Base-by-base conservation (phyloP, 1,139 yeast species). In the Yamadazyma dushanensis region DNA sequence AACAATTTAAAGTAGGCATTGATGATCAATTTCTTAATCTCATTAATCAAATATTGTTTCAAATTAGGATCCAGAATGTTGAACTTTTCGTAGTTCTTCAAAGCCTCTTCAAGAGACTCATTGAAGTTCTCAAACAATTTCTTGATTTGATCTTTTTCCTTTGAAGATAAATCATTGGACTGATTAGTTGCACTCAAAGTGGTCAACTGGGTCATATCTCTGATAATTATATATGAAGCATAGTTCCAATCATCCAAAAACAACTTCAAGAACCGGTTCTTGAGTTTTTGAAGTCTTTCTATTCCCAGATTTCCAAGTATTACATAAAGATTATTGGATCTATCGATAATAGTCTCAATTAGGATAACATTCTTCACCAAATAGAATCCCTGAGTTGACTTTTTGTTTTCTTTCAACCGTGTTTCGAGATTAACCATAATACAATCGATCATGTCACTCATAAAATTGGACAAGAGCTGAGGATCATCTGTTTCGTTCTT, bases 1-100 rank as follows among this genome's bases (percentile, higher is more conserved):
- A 87, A 82, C 56, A 89, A 83, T 54, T 92, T 80, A 53, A 83
- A 81, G 60, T 90, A 90, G 35, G 94, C 78, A 27, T 95, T 95
- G 46, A 80, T 71, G 35, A 90, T 81, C 50, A 88, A 75, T 36
- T 82, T 73, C 39, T 67, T 70, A 40, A 87, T 80, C 49, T 87
- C 95, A 46, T 73, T 76, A 10, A 78, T 70, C 48, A 87, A 64
- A 41, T 70, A 75, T 37, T 73, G 73, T 44, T 81, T 77, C 54
- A 90, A 66, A 30, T 71, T 72, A 6, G 78, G 73, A 53, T 89
- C 95, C 9, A 81, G 74, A 31, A 88, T 73, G 43, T 76, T 73
- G 59, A 80, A 80, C 45, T 71, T 68, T 53, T 79, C 80, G 56
- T 86, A 82, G 39, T 75, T 74, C 34, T 73, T 70, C 16, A 84